Conservation (phyloP, 169 alveolate species). For the Plasmodium berghei region DNA sequence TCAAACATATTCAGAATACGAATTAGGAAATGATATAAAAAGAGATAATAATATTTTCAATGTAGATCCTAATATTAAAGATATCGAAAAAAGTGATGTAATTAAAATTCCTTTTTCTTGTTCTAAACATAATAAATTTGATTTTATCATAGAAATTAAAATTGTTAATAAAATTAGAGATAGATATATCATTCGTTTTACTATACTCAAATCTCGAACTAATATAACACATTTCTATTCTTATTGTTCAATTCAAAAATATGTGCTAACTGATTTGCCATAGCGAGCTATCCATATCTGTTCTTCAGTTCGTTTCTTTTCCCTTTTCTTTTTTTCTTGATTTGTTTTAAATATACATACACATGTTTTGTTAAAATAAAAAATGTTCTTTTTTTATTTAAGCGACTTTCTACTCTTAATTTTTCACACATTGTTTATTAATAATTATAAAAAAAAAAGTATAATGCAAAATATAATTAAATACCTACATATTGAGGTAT, state of each 20-base stretch:
- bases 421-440: background rate
- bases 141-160: constrained; percentile 33
- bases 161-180: constrained; percentile 12
- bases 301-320: too few relatives aligned
- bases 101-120: constrained; percentile 11
- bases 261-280: constrained; percentile 15
- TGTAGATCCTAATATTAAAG: background rate
- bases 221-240: constrained; percentile 11
- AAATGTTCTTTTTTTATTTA: too few relatives aligned
- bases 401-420: too few relatives aligned
- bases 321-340: too few relatives aligned
- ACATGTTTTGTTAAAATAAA: too few relatives aligned
- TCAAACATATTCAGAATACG: background rate
- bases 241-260: constrained; percentile 5
- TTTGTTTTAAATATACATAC: background rate
- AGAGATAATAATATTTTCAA: background rate
- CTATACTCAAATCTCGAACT: constrained; percentile 36
- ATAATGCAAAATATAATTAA: background rate
- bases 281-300: background rate
- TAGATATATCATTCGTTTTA: constrained; percentile 22
- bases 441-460: background rate
- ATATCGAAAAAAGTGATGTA: background rate
- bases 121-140: constrained; percentile 15
- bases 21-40: background rate
- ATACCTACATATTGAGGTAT: background rate